A percentile compares a stretch with the other conserved stretches of the same genome.
phyloP scores from a whole-genome alignment of 2,329 filamentous ascomycete genomes.

The Grosmannia huntii region DNA sequence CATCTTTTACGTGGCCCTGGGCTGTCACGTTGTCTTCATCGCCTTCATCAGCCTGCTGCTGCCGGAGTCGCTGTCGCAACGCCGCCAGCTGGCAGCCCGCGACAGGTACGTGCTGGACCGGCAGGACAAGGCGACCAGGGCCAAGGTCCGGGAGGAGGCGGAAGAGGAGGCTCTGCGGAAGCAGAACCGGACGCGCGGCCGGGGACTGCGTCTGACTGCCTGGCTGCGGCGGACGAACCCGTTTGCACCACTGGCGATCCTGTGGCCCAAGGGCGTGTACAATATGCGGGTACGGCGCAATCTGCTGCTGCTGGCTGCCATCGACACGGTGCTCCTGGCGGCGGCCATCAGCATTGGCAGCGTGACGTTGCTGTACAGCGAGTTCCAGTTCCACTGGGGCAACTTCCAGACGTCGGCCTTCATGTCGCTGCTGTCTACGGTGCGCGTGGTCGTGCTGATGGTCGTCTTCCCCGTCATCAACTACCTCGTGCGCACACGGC shows the following conservation, averaged over 20 bases:
- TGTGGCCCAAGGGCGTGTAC: conserved; percentile 58
- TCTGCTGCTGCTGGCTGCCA: conserved; percentile 63
- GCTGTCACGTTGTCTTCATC: conserved; percentile 62
- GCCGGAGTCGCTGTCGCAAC: conserved; percentile 72
- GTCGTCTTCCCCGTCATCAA: conserved; percentile 65
- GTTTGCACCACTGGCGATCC: conserved; percentile 62
- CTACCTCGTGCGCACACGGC: conserved; percentile 53
- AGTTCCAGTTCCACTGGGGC: conserved; percentile 70
- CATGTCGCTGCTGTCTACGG: conserved; percentile 64
- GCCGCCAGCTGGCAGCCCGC: conserved; percentile 55
- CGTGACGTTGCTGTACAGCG: conserved; percentile 75
- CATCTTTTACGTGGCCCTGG: conserved; percentile 75
- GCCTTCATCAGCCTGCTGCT: conserved; percentile 56
- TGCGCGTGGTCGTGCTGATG: conserved; percentile 64
- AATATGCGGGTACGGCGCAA: conserved; percentile 59
- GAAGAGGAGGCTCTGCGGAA: background rate
- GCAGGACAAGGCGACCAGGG: conserved; percentile 22
- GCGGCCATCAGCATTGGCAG: conserved; percentile 68
- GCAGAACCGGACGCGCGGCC: background rate
- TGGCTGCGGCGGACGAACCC: conserved; percentile 46
- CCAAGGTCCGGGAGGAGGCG: conserved; percentile 8
- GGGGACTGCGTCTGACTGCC: background rate
- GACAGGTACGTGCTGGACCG: conserved; percentile 46
- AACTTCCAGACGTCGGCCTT: conserved; percentile 70
- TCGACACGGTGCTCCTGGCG: conserved; percentile 74